These are phyloP conservation scores for Trypanosoma lewisi DNA, from an alignment of 208 protist genomes.

Conservation along the genomic window DNA sequence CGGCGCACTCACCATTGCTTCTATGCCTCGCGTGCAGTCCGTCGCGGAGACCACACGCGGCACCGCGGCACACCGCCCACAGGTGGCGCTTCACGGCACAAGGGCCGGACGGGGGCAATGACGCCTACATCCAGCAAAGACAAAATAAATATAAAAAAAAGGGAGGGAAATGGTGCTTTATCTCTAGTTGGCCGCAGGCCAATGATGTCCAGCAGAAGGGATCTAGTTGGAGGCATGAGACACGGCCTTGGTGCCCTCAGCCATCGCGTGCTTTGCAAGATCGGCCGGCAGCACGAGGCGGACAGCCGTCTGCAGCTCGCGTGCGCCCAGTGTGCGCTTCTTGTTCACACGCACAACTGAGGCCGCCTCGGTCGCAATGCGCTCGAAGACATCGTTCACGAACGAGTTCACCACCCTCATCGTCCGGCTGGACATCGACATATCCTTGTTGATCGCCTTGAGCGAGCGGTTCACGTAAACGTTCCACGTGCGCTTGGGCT, in stretches of 20 bases:
- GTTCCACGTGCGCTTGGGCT: conserved; percentile 78
- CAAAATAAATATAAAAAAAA: conserved; percentile 13
- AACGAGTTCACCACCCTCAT: conserved; percentile 98
- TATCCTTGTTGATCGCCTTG: conserved; percentile 95
- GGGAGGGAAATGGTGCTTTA: conserved; percentile 3
- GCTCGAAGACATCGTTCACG: conserved; percentile 97
- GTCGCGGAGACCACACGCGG: no score
- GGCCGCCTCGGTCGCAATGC: conserved; percentile 93
- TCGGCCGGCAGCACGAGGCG: conserved; percentile 96
- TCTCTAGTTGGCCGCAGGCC: conserved; percentile 20
- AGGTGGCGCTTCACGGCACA: no score
- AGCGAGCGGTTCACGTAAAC: conserved; percentile 92
- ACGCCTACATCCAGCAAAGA: neutral
- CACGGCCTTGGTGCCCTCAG: conserved; percentile 98
- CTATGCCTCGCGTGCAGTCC: no score
- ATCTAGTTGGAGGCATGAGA: no score
- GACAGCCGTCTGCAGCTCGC: conserved; percentile 97
- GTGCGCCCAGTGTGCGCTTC: conserved; percentile 92
- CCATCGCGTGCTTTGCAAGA: conserved; percentile 98
- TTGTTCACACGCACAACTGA: conserved; percentile 94
- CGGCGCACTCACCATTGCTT: no score
- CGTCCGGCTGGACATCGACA: conserved; percentile 94
- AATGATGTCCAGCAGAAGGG: no score
- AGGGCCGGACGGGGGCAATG: no score
- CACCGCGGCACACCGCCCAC: no score